A percentile compares a stretch with the other conserved stretches of the same genome.
Conservation (phyloP, 805 yeast genomes). For the Ogataea methylovora region DNA sequence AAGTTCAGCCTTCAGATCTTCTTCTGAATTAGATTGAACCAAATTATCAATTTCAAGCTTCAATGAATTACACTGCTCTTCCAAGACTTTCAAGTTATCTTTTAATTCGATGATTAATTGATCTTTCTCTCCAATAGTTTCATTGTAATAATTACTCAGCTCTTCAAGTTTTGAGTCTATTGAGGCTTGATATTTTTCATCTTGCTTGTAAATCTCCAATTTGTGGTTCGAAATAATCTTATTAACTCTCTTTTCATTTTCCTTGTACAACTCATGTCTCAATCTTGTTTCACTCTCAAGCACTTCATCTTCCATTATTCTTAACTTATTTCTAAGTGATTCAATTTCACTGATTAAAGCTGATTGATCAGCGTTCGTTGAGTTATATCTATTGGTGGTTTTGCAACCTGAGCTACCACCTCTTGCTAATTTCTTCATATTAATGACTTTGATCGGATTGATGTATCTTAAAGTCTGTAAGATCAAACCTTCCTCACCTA, state of each 20-base stretch:
- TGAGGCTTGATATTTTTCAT: slow-evolving; percentile 11
- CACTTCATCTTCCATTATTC: slow-evolving; percentile 16
- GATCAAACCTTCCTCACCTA: too few relatives aligned
- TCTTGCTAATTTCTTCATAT: slow-evolving; percentile 17
- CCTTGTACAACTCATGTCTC: slow-evolving; percentile 22
- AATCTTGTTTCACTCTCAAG: slow-evolving; percentile 21
- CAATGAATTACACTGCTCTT: too few relatives aligned
- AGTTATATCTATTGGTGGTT: slow-evolving; percentile 5
- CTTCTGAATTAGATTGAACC: too few relatives aligned
- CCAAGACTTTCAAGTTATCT: too few relatives aligned
- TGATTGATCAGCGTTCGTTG: slow-evolving; percentile 11
- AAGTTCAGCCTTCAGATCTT: too few relatives aligned
- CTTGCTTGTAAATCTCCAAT: slow-evolving; percentile 24
- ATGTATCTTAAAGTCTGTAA: slow-evolving; percentile 24
- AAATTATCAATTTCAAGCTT: too few relatives aligned
- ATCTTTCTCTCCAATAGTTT: too few relatives aligned
- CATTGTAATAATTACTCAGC: too few relatives aligned
- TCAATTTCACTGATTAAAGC: slow-evolving; percentile 21
- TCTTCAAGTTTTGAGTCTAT: too few relatives aligned
- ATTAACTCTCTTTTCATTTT: slow-evolving; percentile 27
- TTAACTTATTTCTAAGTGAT: slow-evolving; percentile 17
- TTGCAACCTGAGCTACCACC: slow-evolving; percentile 6
- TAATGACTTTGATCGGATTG: slow-evolving; percentile 16
- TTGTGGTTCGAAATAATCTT: slow-evolving; percentile 29
- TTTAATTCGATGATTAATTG: too few relatives aligned